Conservation (phyloP, 2,329 filamentous ascomycete species). For the Paraphoma chrysanthemicola region DNA sequence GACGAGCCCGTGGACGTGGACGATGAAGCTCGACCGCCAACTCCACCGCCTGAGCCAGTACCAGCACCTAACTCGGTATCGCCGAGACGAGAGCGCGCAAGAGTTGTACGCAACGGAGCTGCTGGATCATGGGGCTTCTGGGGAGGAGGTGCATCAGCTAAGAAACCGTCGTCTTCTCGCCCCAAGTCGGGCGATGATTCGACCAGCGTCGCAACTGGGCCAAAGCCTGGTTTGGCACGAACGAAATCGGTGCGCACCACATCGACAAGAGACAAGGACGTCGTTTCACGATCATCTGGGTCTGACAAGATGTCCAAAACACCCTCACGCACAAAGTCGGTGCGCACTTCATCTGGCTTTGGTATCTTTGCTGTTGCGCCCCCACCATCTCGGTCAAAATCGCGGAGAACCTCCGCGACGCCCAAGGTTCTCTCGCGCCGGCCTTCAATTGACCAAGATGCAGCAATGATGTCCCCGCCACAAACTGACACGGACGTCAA, state of each 20-base stretch:
- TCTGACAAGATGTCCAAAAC: constrained; percentile 72
- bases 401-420: constrained; percentile 66
- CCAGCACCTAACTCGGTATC: constrained; percentile 56
- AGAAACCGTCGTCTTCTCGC: constrained; percentile 38
- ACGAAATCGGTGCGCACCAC: constrained; percentile 63
- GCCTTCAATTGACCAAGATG: constrained; percentile 70
- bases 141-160: constrained; percentile 61
- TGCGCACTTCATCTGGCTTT: constrained; percentile 66
- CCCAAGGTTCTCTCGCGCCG: constrained; percentile 70
- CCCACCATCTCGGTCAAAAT: constrained; percentile 69
- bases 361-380: constrained; percentile 65
- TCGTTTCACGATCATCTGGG: constrained; percentile 71
- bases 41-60: constrained; percentile 54
- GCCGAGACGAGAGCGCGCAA: constrained; percentile 75
- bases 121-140: constrained; percentile 79
- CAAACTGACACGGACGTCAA: constrained; percentile 68
- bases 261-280: constrained; percentile 64
- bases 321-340: constrained; percentile 57
- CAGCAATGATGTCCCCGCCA: constrained; percentile 74
- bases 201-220: constrained; percentile 28
- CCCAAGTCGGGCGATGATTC: constrained; percentile 45
- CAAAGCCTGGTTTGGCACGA: constrained; percentile 55
- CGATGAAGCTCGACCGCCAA: constrained; percentile 51
- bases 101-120: constrained; percentile 73
- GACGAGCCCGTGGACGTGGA: constrained; percentile 36